phyloP scores from a whole-genome alignment of 176 grass and related monocot genomes.

The Poa pratensis region DNA sequence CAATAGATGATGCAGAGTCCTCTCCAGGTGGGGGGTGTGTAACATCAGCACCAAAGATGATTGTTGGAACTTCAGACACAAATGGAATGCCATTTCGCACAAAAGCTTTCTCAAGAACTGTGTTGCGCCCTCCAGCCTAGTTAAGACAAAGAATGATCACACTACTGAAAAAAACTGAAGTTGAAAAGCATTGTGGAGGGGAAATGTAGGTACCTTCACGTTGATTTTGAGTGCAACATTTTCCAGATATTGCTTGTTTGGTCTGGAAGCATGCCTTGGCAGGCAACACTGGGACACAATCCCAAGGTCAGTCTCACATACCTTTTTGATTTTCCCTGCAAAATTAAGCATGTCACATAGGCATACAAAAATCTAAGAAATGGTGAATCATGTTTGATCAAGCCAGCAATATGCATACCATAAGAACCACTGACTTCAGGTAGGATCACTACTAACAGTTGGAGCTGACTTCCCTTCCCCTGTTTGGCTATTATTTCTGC shows the following conservation, averaged over 20 bases:
- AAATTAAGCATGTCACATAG: not conserved
- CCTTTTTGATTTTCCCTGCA: constrained; percentile 69
- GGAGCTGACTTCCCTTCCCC: constrained; percentile 30
- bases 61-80: constrained; percentile 68
- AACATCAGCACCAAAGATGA: constrained; percentile 86
- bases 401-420: constrained; percentile 46
- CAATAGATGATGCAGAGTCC: constrained; percentile 76
- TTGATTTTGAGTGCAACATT: constrained; percentile 92
- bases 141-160: not conserved
- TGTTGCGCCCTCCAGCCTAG: constrained; percentile 79
- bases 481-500: constrained; percentile 9
- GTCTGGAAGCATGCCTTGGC: constrained; percentile 56
- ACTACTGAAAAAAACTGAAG: not conserved
- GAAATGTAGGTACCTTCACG: constrained; percentile 64
- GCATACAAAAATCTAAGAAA: constrained; percentile 14
- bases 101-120: constrained; percentile 63
- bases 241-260: constrained; percentile 78
- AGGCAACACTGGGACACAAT: constrained; percentile 85
- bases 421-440: constrained; percentile 69
- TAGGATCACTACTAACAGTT: constrained; percentile 71
- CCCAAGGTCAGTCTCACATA: constrained; percentile 80
- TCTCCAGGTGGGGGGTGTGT: constrained; percentile 80
- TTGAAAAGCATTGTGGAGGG: not conserved
- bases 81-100: constrained; percentile 52
- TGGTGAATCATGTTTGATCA: not conserved